Evolutionary conservation across 2,329 filamentous ascomycete genomes (phyloP).

Genomic region (Alternaria sp.): DNA sequence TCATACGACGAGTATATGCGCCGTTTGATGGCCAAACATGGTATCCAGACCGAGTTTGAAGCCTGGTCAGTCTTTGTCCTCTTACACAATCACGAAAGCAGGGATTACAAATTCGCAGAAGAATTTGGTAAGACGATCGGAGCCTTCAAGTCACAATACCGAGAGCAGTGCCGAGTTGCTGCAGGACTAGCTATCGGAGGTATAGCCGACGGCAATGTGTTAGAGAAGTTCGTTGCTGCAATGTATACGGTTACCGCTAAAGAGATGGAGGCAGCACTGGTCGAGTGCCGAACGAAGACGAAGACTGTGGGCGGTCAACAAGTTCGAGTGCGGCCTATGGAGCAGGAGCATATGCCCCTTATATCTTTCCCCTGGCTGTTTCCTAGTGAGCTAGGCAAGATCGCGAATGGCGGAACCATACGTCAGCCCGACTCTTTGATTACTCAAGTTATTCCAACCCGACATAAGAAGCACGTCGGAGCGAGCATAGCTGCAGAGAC

Average conservation of each 20-base stretch:
- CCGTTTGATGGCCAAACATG: slow-evolving; percentile 84
- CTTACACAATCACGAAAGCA: slow-evolving; percentile 73
- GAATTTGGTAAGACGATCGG: slow-evolving; percentile 75
- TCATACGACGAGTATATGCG: slow-evolving; percentile 81
- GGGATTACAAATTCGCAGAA: slow-evolving; percentile 88
- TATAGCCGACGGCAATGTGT: slow-evolving; percentile 49
- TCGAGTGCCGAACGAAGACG: slow-evolving; percentile 55
- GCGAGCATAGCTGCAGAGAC: not conserved
- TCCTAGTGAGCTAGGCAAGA: slow-evolving; percentile 71
- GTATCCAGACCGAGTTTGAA: slow-evolving; percentile 88
- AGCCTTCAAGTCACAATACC: slow-evolving; percentile 74
- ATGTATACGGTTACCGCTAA: slow-evolving; percentile 87
- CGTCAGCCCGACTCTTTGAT: slow-evolving; percentile 3
- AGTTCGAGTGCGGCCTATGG: slow-evolving; percentile 51
- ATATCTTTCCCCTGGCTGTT: slow-evolving; percentile 98
- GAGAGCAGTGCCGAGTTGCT: slow-evolving; percentile 69
- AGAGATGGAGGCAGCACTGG: slow-evolving; percentile 69
- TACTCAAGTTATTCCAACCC: slow-evolving; percentile 2
- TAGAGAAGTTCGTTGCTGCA: slow-evolving; percentile 80
- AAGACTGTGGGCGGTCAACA: slow-evolving; percentile 52
- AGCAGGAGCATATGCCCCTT: slow-evolving; percentile 73
- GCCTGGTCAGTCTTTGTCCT: slow-evolving; percentile 89
- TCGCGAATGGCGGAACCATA: slow-evolving; percentile 62
- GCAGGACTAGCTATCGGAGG: slow-evolving; percentile 57
- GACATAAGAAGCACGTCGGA: slow-evolving; percentile 14